Evolutionary conservation across 352 stramenopile species (phyloP), one percentile per base, ranked within the genome.

Genomic region (Elongisporangium anandrum): DNA sequence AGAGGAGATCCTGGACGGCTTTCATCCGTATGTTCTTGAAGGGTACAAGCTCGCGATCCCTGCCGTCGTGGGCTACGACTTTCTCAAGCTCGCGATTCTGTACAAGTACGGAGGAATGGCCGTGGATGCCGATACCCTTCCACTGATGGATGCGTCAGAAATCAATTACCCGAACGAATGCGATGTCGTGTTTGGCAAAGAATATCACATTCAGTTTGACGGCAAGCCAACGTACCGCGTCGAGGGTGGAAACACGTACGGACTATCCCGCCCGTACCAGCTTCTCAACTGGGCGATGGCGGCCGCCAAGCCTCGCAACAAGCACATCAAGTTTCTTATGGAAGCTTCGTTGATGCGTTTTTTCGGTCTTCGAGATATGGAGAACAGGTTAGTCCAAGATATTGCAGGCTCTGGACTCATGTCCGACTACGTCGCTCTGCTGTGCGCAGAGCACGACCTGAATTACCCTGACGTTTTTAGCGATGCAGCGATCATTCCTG

Each of bases 221-320:
- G 24, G 24, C 24, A 59, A 38, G 15, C 55, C 55, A 0, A 29
- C 59, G 2, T 67, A 59, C 45, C 55, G 51, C 2, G 5, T 29
- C 0, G 12, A 10, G 1, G 55, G 61, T 22, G 56, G 26, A 2
- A n/a, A 26, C 2, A 59, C 39, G 21, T 62, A 62, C 24, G 0
- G 23, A 17, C 54, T 48, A 15, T 62, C 49, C 50, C 60, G 60
- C 4, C 60, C 60, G 21, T 66, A 51, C 16, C 60, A 66, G 49
- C 41, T 59, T 10, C 57, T 66, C 16, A 62, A 62, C 39, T 66
- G 60, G 60, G 60, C 55, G 19, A 66, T 62, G 56, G 45, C 51
- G 4, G 54, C 51, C 6, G 15, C 20, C 19, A 38, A 54, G 12
- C 51, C 56, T 4, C 55, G 50, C 51, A 67, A 63, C 17, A 17